Percentiles rank a stretch among this genome's conserved stretches.
Conservation (phyloP, 1,284 basidiomycete genomes). For the Chalciporus sp. region DNA sequence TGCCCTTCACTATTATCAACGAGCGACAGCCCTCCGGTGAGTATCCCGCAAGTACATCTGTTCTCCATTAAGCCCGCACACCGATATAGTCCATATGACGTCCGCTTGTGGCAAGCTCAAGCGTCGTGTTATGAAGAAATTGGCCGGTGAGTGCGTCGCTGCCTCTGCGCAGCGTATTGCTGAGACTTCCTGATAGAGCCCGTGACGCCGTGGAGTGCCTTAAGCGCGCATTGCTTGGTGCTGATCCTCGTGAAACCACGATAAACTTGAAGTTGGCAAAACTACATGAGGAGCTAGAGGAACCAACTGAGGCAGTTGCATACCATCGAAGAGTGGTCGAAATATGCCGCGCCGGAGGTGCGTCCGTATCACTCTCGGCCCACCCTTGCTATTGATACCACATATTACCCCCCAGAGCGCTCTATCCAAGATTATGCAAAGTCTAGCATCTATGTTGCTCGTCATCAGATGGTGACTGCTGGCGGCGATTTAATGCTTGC, state of each 20-base stretch:
- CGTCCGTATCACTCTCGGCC: conserved; percentile 13
- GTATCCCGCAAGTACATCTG: conserved; percentile 18
- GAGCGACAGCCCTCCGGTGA: conserved; percentile 89
- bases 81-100: conserved; percentile 85
- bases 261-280: conserved; percentile 80
- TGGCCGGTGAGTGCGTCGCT: conserved; percentile 55
- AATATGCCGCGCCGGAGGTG: conserved; percentile 62
- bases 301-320: conserved; percentile 64
- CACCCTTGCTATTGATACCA: not conserved
- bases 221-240: conserved; percentile 84
- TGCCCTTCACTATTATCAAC: conserved; percentile 95
- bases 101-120: conserved; percentile 94
- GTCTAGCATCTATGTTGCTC: conserved; percentile 81
- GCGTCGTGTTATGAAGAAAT: conserved; percentile 94
- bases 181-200: conserved; percentile 41
- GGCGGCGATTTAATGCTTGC: conserved; percentile 65
- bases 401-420: conserved; percentile 48
- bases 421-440: conserved; percentile 75
- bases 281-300: conserved; percentile 70
- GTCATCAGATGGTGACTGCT: conserved; percentile 66
- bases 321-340: conserved; percentile 78
- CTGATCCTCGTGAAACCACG: conserved; percentile 77
- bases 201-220: conserved; percentile 89
- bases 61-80: conserved; percentile 10
- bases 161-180: not conserved